phyloP scores from a whole-genome alignment of 768 basidiomycete genomes.

The Fomitopsis pulvina region DNA sequence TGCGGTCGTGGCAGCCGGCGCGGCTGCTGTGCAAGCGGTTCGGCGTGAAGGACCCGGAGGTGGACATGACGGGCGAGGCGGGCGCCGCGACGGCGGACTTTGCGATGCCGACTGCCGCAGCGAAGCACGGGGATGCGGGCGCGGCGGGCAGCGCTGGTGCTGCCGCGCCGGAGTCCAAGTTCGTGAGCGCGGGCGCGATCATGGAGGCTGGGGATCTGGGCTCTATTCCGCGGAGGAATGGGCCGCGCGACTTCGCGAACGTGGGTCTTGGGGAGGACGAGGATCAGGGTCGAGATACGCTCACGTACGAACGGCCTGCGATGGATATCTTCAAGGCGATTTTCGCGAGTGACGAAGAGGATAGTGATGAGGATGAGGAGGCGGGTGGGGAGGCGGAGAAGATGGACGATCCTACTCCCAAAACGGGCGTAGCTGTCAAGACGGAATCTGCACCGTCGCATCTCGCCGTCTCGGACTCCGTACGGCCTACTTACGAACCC shows the following conservation, averaged over 20 bases:
- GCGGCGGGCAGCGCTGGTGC: not conserved
- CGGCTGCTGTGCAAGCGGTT: constrained; percentile 88
- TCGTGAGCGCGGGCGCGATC: constrained; percentile 9
- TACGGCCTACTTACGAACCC: not conserved
- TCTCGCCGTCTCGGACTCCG: not conserved
- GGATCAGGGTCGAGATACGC: constrained; percentile 76
- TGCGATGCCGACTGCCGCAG: constrained; percentile 8
- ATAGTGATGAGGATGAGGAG: constrained; percentile 43
- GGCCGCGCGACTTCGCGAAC: constrained; percentile 58
- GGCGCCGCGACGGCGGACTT: constrained; percentile 10
- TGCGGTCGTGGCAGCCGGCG: constrained; percentile 73
- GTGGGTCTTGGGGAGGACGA: constrained; percentile 93
- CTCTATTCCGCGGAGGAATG: not conserved
- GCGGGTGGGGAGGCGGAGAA: constrained; percentile 85
- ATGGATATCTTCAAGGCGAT: constrained; percentile 98
- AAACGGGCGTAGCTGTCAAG: not conserved
- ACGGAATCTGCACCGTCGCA: constrained; percentile 8
- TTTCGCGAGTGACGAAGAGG: constrained; percentile 92
- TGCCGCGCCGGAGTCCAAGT: not conserved
- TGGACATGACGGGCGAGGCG: constrained; percentile 31
- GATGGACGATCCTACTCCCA: constrained; percentile 46
- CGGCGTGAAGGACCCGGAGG: constrained; percentile 83
- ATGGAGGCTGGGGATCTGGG: constrained; percentile 4
- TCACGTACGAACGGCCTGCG: constrained; percentile 82
- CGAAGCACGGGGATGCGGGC: constrained; percentile 4